Evolutionary conservation across 179 eudicot species (phyloP), one percentile per base, ranked within the genome.

Genomic region (Spergularia azorica): DNA sequence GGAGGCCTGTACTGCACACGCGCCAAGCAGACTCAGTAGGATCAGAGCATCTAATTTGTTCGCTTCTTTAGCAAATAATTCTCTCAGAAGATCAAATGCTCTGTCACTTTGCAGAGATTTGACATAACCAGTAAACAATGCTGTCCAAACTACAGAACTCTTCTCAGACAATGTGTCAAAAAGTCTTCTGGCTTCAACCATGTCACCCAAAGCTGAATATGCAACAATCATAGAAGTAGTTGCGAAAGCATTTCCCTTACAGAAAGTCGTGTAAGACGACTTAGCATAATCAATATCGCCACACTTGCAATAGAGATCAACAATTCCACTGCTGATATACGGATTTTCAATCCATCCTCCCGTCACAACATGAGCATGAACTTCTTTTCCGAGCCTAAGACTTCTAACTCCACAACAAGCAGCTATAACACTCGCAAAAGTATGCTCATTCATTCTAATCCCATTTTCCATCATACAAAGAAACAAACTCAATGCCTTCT

Each of bases 281-380:
- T 86, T 89, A 43, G 97, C 97, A 77, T 90, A 83, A 64, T 79
- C 85, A 88, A 93, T 84, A 39, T 81, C 75, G 9, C 91, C 89
- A 75, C 97, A 93, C 77, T 91, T 91, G 83, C 90, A 85, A 79
- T 95, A 95, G 26, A 91, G 79, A 82, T 93, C 93, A 41, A 95
- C 91, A 76, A 95, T 82, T 15, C 90, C 93, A 78, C 96, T 90
- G 62, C 87, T 84, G 62, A 95, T 67, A 59, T 85, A 92, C 0
- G 85, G 88, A 74, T 93, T 95, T 17, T 71, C 77, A 59, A 65
- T 74, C 77, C 84, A 76, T 54, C 88, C 87, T 26, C 83, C 63
- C 72, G 81, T 88, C 50, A 93, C 48, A 78, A 90, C 88, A 81
- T 86, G 79, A 46, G 88, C 90, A 82, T 95, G 98, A 20, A 95